phyloP scores from a whole-genome alignment of 2,329 filamentous ascomycete species.

The Verticillium dahliae region DNA sequence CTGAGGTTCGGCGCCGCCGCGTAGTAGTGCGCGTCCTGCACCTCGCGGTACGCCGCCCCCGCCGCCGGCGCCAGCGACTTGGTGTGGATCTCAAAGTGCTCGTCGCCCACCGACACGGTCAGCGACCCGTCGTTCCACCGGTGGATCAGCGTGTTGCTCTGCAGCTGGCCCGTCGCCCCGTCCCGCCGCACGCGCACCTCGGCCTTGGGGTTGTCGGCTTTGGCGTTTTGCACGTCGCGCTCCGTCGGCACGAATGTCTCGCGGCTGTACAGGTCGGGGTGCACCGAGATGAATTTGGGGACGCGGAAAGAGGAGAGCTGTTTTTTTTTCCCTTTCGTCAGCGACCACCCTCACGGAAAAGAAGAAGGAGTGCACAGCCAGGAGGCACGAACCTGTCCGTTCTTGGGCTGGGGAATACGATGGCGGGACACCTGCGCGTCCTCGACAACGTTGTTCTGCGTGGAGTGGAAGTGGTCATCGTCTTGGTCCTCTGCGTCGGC shows the following conservation, averaged over 20 bases:
- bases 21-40: conserved; percentile 70
- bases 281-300: conserved; percentile 64
- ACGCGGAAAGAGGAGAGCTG: conserved; percentile 66
- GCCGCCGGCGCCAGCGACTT: conserved; percentile 60
- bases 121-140: conserved; percentile 76
- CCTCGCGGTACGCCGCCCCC: conserved; percentile 55
- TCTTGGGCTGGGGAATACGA: conserved; percentile 59
- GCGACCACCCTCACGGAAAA: background rate
- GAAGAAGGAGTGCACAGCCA: background rate
- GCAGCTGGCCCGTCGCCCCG: conserved; percentile 55
- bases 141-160: conserved; percentile 70
- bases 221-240: conserved; percentile 47
- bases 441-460: conserved; percentile 51
- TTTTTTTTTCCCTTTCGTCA: background rate
- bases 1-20: conserved; percentile 64
- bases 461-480: conserved; percentile 35
- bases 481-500: conserved; percentile 30
- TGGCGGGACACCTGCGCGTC: conserved; percentile 63
- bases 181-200: conserved; percentile 66
- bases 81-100: conserved; percentile 68
- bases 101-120: conserved; percentile 67
- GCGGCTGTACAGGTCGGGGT: conserved; percentile 60
- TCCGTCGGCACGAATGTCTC: conserved; percentile 57
- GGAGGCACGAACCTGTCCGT: conserved; percentile 33
- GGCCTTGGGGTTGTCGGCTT: conserved; percentile 51